A percentile compares a stretch with the other conserved stretches of the same genome.
These are phyloP conservation scores for Borovskyia barvae DNA, from an alignment of 208 protist species.

Conservation along the genomic window DNA sequence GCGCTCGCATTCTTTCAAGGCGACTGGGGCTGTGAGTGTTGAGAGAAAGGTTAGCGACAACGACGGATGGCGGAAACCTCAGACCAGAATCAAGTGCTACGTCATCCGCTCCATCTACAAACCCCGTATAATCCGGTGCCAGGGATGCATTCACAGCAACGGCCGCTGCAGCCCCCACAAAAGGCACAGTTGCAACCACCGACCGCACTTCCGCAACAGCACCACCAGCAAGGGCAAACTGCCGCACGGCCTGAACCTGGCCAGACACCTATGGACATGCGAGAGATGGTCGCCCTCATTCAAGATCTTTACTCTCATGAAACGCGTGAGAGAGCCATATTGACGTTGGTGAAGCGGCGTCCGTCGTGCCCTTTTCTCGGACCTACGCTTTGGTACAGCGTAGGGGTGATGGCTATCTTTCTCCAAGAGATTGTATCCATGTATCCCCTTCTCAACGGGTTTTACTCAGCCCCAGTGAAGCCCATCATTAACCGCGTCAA, in stretches of 20 bases:
- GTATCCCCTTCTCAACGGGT: conserved; percentile 95
- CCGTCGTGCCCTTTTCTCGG: conserved; percentile 94
- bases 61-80: too few species aligned
- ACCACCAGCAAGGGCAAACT: conserved; percentile 15
- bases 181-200: not conserved
- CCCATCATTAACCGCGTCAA: conserved; percentile 94
- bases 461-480: conserved; percentile 50
- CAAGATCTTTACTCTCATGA: conserved; percentile 71
- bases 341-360: conserved; percentile 94
- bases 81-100: too few species aligned
- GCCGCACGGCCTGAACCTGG: conserved; percentile 13
- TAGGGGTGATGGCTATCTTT: conserved; percentile 97
- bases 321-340: conserved; percentile 91
- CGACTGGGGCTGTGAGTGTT: too few species aligned
- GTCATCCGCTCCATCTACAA: not conserved
- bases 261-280: conserved; percentile 24
- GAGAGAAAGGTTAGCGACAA: too few species aligned
- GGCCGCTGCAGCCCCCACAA: conserved; percentile 5
- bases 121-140: not conserved
- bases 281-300: conserved; percentile 39
- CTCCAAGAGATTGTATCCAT: conserved; percentile 98
- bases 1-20: too few species aligned
- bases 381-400: conserved; percentile 97
- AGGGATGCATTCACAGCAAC: not conserved
- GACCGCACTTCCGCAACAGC: conserved; percentile 4